Percentiles rank a stretch among this genome's conserved stretches.
These are phyloP conservation scores for Salvia splendens DNA, from an alignment of 257 asterid genomes.

Conservation along the genomic window DNA sequence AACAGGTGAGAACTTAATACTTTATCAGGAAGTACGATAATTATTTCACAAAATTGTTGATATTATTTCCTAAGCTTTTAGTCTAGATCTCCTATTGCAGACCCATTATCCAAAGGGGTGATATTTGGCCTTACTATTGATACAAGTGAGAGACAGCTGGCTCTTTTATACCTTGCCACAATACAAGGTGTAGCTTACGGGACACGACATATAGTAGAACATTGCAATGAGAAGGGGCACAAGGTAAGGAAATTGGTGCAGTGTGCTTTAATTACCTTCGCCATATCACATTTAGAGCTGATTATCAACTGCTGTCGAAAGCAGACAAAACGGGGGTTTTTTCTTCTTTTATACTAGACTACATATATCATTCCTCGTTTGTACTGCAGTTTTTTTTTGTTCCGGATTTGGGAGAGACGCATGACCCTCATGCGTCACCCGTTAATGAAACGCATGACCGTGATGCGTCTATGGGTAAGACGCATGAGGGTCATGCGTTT, in stretches of 20 bases:
- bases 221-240: slow-evolving; percentile 93
- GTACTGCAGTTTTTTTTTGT: no score
- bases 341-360: no score
- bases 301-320: neutral
- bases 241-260: slow-evolving; percentile 46
- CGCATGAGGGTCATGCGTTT: no score
- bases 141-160: slow-evolving; percentile 83
- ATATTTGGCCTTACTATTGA: slow-evolving; percentile 85
- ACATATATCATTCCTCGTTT: no score
- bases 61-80: slow-evolving; percentile 35
- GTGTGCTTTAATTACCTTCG: slow-evolving; percentile 3
- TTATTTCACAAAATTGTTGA: slow-evolving; percentile 6
- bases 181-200: slow-evolving; percentile 94
- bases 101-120: slow-evolving; percentile 85
- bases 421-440: no score
- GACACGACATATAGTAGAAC: slow-evolving; percentile 91
- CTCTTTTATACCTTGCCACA: slow-evolving; percentile 85
- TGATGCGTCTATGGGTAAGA: no score
- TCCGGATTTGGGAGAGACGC: no score
- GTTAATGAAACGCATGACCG: no score
- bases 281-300: neutral
- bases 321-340: slow-evolving; percentile 18
- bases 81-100: slow-evolving; percentile 95
- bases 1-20: slow-evolving; percentile 63
- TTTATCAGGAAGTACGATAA: neutral